phyloP scores from a whole-genome alignment of 805 yeast species.

The Metschnikowia santaceciliae region DNA sequence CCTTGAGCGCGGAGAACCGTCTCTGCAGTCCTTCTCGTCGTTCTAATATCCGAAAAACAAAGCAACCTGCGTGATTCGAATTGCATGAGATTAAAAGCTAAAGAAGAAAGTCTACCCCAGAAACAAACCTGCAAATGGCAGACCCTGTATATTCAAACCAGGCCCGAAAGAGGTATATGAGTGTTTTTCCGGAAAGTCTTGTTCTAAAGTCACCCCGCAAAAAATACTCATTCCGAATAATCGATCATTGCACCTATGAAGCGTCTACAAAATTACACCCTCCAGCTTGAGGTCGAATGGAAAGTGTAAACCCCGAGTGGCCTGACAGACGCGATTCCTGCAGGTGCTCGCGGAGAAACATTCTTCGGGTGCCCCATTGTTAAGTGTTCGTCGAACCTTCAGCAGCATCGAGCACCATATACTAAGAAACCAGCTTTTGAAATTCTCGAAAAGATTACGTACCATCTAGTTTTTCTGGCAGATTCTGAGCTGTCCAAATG shows the following conservation, averaged over 20 bases:
- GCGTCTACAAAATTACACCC: not conserved
- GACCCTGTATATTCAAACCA: too few species aligned
- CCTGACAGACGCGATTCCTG: not conserved
- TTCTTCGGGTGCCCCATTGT: not conserved
- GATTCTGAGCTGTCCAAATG: not conserved
- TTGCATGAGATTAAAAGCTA: not conserved
- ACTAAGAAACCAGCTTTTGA: too few species aligned
- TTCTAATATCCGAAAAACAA: not conserved
- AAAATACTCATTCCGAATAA: not conserved
- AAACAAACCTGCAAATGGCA: not conserved
- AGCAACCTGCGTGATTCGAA: not conserved
- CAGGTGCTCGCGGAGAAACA: not conserved
- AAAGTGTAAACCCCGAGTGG: constrained; percentile 1
- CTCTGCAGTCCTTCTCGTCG: not conserved
- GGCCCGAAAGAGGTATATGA: too few species aligned
- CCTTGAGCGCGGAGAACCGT: not conserved
- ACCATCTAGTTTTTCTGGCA: too few species aligned
- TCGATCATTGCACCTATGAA: not conserved
- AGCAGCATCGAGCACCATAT: not conserved
- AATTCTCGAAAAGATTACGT: too few species aligned
- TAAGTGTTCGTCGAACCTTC: not conserved
- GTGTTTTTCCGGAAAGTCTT: too few species aligned
- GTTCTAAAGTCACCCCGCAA: not conserved
- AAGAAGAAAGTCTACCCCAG: not conserved
- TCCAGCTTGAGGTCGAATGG: not conserved